These are phyloP conservation scores for Sugiyamaella floridensis DNA, from an alignment of 805 yeast genomes.

Conservation along the genomic window DNA sequence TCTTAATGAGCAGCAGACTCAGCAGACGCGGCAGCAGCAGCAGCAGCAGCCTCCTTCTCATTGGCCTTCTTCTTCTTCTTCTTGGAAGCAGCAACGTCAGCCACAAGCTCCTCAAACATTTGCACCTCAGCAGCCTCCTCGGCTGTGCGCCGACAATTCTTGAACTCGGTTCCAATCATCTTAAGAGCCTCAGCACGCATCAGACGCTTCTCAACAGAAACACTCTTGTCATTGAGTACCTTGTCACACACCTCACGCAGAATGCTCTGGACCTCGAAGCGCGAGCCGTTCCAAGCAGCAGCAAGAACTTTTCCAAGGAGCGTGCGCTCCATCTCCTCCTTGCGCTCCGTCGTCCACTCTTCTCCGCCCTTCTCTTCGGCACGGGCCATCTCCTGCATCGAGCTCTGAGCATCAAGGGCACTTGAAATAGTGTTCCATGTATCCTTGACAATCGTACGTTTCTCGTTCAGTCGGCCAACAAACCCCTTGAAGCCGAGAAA, in stretches of 20 bases:
- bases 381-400: conserved; percentile 66
- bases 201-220: conserved; percentile 54
- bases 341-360: conserved; percentile 49
- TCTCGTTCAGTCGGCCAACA: conserved; percentile 72
- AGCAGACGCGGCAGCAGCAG: conserved; percentile 6
- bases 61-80: conserved; percentile 39
- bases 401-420: conserved; percentile 80
- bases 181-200: conserved; percentile 75
- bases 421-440: conserved; percentile 76
- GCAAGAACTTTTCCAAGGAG: conserved; percentile 86
- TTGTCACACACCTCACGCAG: conserved; percentile 74
- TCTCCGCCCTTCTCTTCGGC: conserved; percentile 59
- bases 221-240: conserved; percentile 61
- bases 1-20: not conserved
- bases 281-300: conserved; percentile 93
- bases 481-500: conserved; percentile 84
- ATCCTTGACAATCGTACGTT: conserved; percentile 74
- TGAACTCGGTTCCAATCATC: conserved; percentile 64
- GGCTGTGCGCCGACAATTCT: conserved; percentile 59
- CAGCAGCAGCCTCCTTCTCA: conserved; percentile 9
- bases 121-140: conserved; percentile 90
- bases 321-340: conserved; percentile 71
- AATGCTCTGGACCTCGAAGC: conserved; percentile 76
- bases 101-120: conserved; percentile 85
- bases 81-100: conserved; percentile 67